A percentile compares a stretch with the other conserved stretches of the same genome.
Evolutionary conservation across 108 stramenopile genomes (phyloP).

Genomic region (Nannochloropsis oceanica): DNA sequence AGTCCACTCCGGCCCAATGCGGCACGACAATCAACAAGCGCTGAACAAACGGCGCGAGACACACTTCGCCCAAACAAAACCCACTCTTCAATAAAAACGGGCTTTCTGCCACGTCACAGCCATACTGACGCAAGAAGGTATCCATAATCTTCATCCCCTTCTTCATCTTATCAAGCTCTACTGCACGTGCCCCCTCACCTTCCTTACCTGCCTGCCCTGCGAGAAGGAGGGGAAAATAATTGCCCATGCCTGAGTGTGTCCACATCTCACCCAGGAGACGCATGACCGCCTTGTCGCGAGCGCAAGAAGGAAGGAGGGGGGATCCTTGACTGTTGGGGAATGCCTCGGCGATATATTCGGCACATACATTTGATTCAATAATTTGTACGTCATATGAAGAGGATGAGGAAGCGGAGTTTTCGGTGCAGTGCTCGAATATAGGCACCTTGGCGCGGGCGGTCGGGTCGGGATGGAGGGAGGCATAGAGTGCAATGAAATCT

Average conservation of each 20-base stretch:
- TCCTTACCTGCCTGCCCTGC: neutral
- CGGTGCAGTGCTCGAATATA: neutral
- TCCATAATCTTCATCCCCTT: neutral
- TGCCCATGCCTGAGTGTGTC: neutral
- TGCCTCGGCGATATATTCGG: neutral
- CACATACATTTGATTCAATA: neutral
- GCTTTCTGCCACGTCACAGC: neutral
- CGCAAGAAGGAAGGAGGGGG: neutral
- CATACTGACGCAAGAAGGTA: neutral
- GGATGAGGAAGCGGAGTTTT: neutral
- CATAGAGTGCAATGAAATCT: neutral
- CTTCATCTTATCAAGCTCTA: neutral
- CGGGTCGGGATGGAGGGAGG: neutral
- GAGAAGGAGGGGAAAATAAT: neutral
- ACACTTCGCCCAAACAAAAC: neutral
- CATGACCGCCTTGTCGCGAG: neutral
- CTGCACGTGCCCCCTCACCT: neutral
- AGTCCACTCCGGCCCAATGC: neutral
- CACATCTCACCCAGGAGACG: neutral
- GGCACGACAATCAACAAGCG: neutral
- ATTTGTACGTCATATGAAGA: neutral
- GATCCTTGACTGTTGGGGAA: neutral
- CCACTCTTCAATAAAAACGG: neutral
- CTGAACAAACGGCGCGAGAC: neutral
- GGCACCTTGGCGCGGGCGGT: neutral